Evolutionary conservation across 164 flowering plant genomes (phyloP), one percentile per base, ranked within the genome.

Genomic region (Vitis labrusca): DNA sequence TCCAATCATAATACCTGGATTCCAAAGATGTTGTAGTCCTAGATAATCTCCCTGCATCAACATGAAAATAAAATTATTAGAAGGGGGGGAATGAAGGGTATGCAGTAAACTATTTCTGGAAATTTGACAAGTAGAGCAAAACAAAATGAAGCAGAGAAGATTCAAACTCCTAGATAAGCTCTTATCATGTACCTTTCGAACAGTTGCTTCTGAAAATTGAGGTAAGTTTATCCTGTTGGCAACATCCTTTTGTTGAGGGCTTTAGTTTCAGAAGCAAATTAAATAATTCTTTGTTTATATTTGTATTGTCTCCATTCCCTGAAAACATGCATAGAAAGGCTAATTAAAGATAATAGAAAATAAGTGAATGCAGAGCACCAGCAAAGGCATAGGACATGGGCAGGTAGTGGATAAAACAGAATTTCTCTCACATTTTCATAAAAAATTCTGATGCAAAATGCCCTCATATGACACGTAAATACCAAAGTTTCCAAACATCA

Each of bases 231-330:
- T 72, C 30, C 56, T 84, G 63, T 69, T 63, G 56, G 64, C 57
- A 60, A 66, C 80, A 71, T 79, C 77, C 67, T 77, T 83, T 51
- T 54, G 82, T 27, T 65, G 65, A 2, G 77, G 50, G 44, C 57
- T 51, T 63, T 63, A 30, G 58, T 77, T 64, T 85, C 90, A 54
- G 68, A 63, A 72, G 82, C 73, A 75, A 92, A 92, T 52, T 78
- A 81, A 51, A 92, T 29, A 13, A 2, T 67, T 73, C 83, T 83
- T 30, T 97, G 83, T 63, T 80, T 69, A 63, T 92, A 91, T 53
- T 73, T 79, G 69, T 71, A 91, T 67, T 82, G 73, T 76, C 67
- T 86, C 99, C 99, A 95, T 76, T 89, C 89, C 59, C 97, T 92
- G 80, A 61, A 66, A 15, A 67, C 37, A 60, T 17, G 27, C 27